These are phyloP conservation scores for Metarhizium brunneum DNA, from an alignment of 2,329 filamentous ascomycete species.

Conservation along the genomic window DNA sequence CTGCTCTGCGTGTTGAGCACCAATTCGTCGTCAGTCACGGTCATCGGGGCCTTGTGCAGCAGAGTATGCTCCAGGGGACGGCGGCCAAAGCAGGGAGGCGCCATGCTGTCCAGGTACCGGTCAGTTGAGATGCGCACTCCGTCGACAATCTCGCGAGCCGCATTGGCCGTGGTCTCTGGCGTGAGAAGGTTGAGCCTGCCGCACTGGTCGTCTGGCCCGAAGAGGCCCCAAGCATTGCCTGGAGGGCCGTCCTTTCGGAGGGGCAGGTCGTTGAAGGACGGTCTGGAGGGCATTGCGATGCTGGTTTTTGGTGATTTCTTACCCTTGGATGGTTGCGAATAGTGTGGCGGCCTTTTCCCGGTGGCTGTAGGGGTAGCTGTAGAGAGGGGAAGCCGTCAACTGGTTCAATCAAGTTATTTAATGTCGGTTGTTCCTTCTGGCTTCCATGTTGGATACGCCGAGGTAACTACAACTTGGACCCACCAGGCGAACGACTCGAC, in stretches of 20 bases:
- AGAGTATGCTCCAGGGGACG: constrained; percentile 20
- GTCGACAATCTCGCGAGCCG: constrained; percentile 19
- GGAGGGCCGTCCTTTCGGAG: constrained; percentile 37
- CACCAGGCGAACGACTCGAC: too few relatives aligned
- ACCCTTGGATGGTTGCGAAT: too few relatives aligned
- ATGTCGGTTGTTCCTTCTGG: too few relatives aligned
- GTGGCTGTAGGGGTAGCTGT: too few relatives aligned
- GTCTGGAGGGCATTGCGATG: constrained; percentile 6
- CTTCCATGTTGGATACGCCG: too few relatives aligned
- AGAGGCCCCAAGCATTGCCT: constrained; percentile 48
- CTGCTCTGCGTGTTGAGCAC: constrained; percentile 28
- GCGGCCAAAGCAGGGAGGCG: constrained; percentile 23
- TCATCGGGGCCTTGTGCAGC: constrained; percentile 16
- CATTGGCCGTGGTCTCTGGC: constrained; percentile 13
- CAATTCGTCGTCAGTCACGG: constrained; percentile 24
- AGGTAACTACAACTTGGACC: too few relatives aligned
- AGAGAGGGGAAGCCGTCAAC: too few relatives aligned
- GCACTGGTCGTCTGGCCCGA: constrained; percentile 39
- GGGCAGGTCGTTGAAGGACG: constrained; percentile 35
- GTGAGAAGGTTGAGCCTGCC: constrained; percentile 48
- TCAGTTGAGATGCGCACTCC: constrained; percentile 23
- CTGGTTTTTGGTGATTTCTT: too few relatives aligned
- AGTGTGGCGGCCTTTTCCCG: too few relatives aligned
- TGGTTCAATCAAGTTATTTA: too few relatives aligned
- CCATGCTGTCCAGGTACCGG: constrained; percentile 23